phyloP scores from a whole-genome alignment of 2,329 filamentous ascomycete species.

The Dothiorella sarmentorum region DNA sequence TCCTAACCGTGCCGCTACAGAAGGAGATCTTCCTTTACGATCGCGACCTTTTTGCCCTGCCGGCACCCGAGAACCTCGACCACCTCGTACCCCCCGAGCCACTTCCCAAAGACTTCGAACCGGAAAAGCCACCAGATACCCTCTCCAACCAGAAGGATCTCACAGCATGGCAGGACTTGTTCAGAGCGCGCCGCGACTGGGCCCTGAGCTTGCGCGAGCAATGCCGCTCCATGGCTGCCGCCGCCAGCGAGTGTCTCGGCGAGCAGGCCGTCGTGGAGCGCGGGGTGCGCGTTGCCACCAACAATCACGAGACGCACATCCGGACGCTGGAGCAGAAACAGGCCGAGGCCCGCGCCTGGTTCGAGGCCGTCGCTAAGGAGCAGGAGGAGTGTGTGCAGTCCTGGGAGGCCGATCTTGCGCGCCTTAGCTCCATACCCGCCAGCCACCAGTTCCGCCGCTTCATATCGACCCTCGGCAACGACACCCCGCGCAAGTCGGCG shows the following conservation, averaged over 20 bases:
- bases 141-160: slow-evolving; percentile 77
- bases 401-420: slow-evolving; percentile 66
- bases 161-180: slow-evolving; percentile 83
- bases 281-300: slow-evolving; percentile 78
- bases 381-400: slow-evolving; percentile 61
- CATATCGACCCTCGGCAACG: slow-evolving; percentile 23
- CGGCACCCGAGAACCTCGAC: slow-evolving; percentile 48
- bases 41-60: slow-evolving; percentile 52
- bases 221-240: slow-evolving; percentile 62
- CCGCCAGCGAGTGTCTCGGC: slow-evolving; percentile 62
- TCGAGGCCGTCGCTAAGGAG: slow-evolving; percentile 63
- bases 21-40: slow-evolving; percentile 92
- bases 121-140: slow-evolving; percentile 69
- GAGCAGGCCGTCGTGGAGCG: slow-evolving; percentile 75
- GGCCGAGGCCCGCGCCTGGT: slow-evolving; percentile 67
- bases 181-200: slow-evolving; percentile 78
- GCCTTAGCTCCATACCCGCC: slow-evolving; percentile 63
- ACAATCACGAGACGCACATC: slow-evolving; percentile 76
- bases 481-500: slow-evolving; percentile 26
- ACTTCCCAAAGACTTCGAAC: slow-evolving; percentile 57
- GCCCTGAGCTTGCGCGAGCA: slow-evolving; percentile 66
- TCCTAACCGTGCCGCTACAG: slow-evolving; percentile 41
- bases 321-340: slow-evolving; percentile 69
- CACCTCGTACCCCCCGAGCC: slow-evolving; percentile 51
- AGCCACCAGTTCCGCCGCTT: slow-evolving; percentile 61